Percentiles rank a stretch among this genome's conserved stretches.
Conservation (phyloP, 768 basidiomycete genomes). For the Rhizopogon sp. region DNA sequence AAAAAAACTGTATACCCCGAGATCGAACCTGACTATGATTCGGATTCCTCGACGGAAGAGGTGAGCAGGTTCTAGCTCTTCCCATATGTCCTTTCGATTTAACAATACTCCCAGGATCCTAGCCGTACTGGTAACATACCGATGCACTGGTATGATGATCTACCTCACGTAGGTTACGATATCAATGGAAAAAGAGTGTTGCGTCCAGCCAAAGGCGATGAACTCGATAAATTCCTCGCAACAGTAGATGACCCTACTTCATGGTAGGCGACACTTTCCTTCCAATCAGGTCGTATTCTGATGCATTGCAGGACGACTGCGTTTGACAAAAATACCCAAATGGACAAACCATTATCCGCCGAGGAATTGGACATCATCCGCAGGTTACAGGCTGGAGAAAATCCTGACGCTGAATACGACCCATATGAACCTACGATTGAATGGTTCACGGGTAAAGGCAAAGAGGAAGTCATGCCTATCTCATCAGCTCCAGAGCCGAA, state of each 20-base stretch:
- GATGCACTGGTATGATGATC: slow-evolving; percentile 98
- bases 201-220: slow-evolving; percentile 92
- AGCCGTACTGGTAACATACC: slow-evolving; percentile 95
- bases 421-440: slow-evolving; percentile 92
- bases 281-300: not conserved
- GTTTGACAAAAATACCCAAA: slow-evolving; percentile 83
- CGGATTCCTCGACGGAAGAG: slow-evolving; percentile 89
- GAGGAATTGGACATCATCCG: slow-evolving; percentile 96
- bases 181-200: slow-evolving; percentile 92
- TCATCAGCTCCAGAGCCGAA: slow-evolving; percentile 93
- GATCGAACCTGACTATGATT: slow-evolving; percentile 88
- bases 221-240: slow-evolving; percentile 92
- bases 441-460: slow-evolving; percentile 96
- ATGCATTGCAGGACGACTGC: slow-evolving; percentile 69
- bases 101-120: slow-evolving; percentile 53
- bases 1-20: slow-evolving; percentile 81
- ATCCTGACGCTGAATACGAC: slow-evolving; percentile 85
- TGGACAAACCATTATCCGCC: slow-evolving; percentile 78
- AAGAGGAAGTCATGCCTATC: slow-evolving; percentile 92
- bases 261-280: slow-evolving; percentile 53
- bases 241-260: slow-evolving; percentile 89
- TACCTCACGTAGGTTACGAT: slow-evolving; percentile 98
- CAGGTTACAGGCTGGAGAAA: slow-evolving; percentile 84
- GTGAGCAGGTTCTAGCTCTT: slow-evolving; percentile 39
- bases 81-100: slow-evolving; percentile 3